Evolutionary conservation across 441 rosid genomes (phyloP).

Genomic region (Populus hybrid): DNA sequence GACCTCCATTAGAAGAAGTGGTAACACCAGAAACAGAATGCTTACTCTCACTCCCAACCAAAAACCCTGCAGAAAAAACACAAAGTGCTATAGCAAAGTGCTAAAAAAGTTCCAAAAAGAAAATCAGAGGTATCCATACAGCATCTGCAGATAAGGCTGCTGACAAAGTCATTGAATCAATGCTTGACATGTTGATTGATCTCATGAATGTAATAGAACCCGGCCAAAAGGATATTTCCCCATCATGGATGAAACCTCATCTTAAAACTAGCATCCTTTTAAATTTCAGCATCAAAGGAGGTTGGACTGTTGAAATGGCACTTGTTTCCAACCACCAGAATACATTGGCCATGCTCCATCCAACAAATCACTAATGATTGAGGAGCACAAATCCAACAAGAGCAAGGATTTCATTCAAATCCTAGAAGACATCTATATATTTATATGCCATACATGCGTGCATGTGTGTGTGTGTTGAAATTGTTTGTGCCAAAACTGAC

Average conservation of each 20-base stretch:
- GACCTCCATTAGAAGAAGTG: slow-evolving; percentile 39
- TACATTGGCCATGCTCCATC: slow-evolving; percentile 37
- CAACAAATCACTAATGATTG: slow-evolving; percentile 20
- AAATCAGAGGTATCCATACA: slow-evolving; percentile 18
- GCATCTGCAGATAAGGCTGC: slow-evolving; percentile 36
- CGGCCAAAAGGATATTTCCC: slow-evolving; percentile 38
- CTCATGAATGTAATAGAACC: slow-evolving; percentile 38
- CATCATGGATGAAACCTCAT: slow-evolving; percentile 33
- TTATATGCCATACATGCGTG: background rate
- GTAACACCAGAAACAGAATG: slow-evolving; percentile 58
- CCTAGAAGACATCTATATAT: background rate
- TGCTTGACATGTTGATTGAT: slow-evolving; percentile 35
- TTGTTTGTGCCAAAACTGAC: slow-evolving; percentile 4
- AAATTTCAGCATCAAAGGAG: slow-evolving; percentile 23
- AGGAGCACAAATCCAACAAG: background rate
- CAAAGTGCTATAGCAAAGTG: slow-evolving; percentile 27
- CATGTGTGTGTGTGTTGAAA: background rate
- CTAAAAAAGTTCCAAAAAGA: slow-evolving; percentile 15
- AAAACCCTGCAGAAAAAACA: slow-evolving; percentile 43
- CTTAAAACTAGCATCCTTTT: slow-evolving; percentile 29
- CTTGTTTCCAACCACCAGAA: slow-evolving; percentile 39
- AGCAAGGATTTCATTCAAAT: background rate
- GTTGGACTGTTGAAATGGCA: slow-evolving; percentile 31
- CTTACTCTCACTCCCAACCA: slow-evolving; percentile 46
- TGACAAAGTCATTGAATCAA: slow-evolving; percentile 47